These are phyloP conservation scores for Xylaria multiplex DNA, from an alignment of 2,329 filamentous ascomycete species.

Conservation along the genomic window DNA sequence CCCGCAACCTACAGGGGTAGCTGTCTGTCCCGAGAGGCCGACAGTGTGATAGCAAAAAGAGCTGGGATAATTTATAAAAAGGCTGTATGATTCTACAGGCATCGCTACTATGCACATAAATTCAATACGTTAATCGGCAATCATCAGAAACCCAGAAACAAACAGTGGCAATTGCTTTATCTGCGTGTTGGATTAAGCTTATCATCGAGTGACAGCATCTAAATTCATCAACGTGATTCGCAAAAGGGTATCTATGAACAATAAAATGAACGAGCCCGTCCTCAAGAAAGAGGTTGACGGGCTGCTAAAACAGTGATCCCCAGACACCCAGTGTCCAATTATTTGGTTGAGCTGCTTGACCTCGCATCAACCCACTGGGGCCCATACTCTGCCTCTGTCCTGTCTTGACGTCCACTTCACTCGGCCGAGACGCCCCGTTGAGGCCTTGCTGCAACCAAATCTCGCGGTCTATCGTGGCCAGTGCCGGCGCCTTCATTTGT, in stretches of 20 bases:
- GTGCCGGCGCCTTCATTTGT: conserved; percentile 73
- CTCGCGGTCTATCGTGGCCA: conserved; percentile 77
- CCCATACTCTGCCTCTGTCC: conserved; percentile 72
- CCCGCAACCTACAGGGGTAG: conserved; percentile 8
- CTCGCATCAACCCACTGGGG: conserved; percentile 60
- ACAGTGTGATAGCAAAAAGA: too few species aligned
- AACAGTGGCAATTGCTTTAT: not conserved
- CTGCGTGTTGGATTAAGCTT: not conserved
- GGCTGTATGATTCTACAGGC: too few species aligned
- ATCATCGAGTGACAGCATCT: not conserved
- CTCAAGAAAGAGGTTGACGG: not conserved
- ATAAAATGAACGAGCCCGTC: conserved; percentile 12
- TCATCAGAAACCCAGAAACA: not conserved
- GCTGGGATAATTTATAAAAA: too few species aligned
- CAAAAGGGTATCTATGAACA: conserved; percentile 33
- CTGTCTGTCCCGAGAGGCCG: not conserved
- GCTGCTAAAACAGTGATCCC: conserved; percentile 58
- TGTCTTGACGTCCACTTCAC: conserved; percentile 67
- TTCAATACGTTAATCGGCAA: not conserved
- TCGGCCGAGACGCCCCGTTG: conserved; percentile 67
- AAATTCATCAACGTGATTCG: conserved; percentile 25
- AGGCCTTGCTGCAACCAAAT: conserved; percentile 75
- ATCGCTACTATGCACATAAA: too few species aligned
- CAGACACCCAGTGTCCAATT: conserved; percentile 72
- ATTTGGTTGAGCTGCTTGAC: conserved; percentile 52